Conservation (phyloP, 176 grass and related monocot genomes). For the Phoenix dactylifera region DNA sequence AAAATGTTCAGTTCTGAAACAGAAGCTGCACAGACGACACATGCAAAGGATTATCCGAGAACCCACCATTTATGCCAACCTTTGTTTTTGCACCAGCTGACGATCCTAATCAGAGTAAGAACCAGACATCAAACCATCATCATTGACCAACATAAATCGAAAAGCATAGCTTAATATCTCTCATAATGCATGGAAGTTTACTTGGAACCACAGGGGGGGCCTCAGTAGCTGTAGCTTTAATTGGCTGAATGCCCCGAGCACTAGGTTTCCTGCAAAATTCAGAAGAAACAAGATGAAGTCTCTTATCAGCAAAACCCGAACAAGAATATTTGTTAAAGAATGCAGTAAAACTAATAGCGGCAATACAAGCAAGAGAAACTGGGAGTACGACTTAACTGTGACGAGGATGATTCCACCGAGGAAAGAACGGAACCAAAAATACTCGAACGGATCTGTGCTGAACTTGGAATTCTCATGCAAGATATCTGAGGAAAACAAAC, state of each 20-base stretch:
- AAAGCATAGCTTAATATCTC: neutral
- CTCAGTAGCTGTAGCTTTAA: neutral
- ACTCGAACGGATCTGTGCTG: neutral
- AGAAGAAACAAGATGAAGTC: neutral
- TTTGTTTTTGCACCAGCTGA: constrained; percentile 61
- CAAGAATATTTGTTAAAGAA: neutral
- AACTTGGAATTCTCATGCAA: neutral
- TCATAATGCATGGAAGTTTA: neutral
- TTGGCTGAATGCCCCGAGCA: neutral
- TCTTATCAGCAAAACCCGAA: neutral
- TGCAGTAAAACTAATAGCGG: neutral
- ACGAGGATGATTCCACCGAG: neutral
- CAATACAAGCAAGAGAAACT: neutral
- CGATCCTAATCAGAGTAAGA: constrained; percentile 32
- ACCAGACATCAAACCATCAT: constrained; percentile 1
- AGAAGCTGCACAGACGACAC: neutral
- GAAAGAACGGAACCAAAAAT: neutral
- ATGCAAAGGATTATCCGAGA: neutral
- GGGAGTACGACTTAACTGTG: neutral
- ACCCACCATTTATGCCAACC: constrained; percentile 87
- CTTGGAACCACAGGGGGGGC: neutral
- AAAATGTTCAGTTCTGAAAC: neutral
- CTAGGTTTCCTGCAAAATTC: neutral
- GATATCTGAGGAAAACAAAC: neutral
- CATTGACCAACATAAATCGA: neutral